A percentile compares a stretch with the other conserved stretches of the same genome.
phyloP scores from a whole-genome alignment of 73 alveolate species.

The Uronychia binucleata region DNA sequence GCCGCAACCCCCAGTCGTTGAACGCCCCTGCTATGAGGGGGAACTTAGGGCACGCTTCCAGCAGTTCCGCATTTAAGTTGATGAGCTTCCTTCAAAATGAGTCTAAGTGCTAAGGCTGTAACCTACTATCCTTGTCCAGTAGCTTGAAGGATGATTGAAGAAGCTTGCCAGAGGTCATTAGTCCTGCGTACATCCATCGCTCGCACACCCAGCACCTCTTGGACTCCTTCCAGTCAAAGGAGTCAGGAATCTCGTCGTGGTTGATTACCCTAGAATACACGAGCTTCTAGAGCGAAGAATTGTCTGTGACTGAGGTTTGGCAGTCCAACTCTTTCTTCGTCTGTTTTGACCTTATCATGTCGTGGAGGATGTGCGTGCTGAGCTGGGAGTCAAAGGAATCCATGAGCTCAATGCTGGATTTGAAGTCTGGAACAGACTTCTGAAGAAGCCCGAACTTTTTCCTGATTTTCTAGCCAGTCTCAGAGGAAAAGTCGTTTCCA shows the following conservation, averaged over 20 bases:
- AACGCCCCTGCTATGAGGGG: constrained; percentile 15
- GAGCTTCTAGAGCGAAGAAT: neutral
- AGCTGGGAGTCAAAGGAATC: neutral
- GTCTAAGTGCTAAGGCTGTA: too few relatives aligned
- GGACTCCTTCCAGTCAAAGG: neutral
- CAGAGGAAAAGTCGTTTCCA: neutral
- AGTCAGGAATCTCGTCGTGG: neutral
- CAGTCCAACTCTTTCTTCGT: neutral
- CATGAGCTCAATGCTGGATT: neutral
- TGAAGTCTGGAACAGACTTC: too few relatives aligned
- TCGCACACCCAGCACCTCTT: constrained; percentile 24
- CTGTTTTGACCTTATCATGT: neutral
- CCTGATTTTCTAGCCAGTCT: neutral
- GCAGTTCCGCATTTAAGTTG: too few relatives aligned
- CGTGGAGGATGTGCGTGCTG: neutral
- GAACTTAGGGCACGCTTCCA: too few relatives aligned
- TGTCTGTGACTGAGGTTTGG: neutral
- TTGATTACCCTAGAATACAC: neutral
- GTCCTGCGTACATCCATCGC: neutral
- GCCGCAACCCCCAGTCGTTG: neutral
- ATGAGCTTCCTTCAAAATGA: too few relatives aligned
- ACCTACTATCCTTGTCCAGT: too few relatives aligned
- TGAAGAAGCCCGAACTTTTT: neutral
- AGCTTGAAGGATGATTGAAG: too few relatives aligned
- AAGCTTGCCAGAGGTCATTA: too few relatives aligned